Conservation (phyloP, 2,329 filamentous ascomycete genomes). For the Aspergillus nomiae region DNA sequence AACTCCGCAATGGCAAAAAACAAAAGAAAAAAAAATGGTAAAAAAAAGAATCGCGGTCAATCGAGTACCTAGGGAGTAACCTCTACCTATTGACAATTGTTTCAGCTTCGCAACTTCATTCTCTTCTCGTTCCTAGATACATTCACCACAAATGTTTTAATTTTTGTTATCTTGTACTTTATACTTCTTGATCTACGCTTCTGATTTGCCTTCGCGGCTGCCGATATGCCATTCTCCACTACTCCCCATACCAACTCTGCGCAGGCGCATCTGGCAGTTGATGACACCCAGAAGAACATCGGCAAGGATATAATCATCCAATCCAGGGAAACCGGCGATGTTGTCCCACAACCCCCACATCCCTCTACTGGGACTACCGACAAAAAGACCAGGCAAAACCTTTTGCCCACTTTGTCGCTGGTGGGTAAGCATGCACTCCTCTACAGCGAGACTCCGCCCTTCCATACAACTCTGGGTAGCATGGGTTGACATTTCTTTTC, state of each 20-base stretch:
- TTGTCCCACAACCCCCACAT: conserved; percentile 29
- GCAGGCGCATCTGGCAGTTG: conserved; percentile 26
- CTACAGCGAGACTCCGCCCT: not conserved
- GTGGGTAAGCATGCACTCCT: conserved; percentile 64
- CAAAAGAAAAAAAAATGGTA: not conserved
- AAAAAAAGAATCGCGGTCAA: not conserved
- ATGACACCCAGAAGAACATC: conserved; percentile 15
- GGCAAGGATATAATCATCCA: conserved; percentile 25
- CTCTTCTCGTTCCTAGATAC: not conserved
- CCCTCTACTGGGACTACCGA: conserved; percentile 22
- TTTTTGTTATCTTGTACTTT: not conserved
- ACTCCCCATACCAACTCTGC: conserved; percentile 25
- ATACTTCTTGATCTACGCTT: not conserved
- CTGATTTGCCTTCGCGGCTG: not conserved
- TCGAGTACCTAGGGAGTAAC: not conserved
- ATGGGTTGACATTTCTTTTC: not conserved
- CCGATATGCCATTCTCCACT: conserved; percentile 26
- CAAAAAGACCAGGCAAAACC: conserved; percentile 63
- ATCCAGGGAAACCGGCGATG: conserved; percentile 43
- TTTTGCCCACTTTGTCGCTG: conserved; percentile 89
- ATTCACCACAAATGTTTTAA: not conserved
- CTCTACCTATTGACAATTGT: not conserved
- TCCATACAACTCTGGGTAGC: not conserved
- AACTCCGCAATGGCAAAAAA: conserved; percentile 13
- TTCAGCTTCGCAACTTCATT: conserved; percentile 5